Evolutionary conservation across 495 filamentous ascomycete species (phyloP).

Genomic region (Aspergillus sclerotiicarbonarius): DNA sequence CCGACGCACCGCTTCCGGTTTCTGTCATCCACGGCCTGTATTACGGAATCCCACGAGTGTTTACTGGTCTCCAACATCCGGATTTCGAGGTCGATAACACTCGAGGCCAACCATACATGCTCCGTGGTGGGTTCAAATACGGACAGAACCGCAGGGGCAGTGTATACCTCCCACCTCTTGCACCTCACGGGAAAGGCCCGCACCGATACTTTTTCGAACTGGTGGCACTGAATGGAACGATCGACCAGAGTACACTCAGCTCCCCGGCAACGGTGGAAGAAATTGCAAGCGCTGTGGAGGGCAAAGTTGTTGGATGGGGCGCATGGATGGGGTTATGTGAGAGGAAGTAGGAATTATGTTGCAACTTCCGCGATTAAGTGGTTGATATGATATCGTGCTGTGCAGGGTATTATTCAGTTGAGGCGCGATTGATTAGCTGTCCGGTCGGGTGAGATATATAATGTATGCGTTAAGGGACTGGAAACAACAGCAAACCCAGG

Average conservation of each 20-base stretch:
- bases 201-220: slow-evolving; percentile 54
- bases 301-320: slow-evolving; percentile 51
- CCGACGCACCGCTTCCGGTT: slow-evolving; percentile 46
- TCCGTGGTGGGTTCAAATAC: slow-evolving; percentile 48
- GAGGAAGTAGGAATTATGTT: slow-evolving; percentile 26
- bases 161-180: slow-evolving; percentile 41
- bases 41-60: slow-evolving; percentile 38
- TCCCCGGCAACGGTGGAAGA: slow-evolving; percentile 35
- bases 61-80: slow-evolving; percentile 31
- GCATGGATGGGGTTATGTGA: slow-evolving; percentile 51
- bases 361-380: background rate
- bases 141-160: slow-evolving; percentile 37
- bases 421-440: no score
- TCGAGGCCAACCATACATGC: slow-evolving; percentile 18
- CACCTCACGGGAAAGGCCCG: slow-evolving; percentile 43
- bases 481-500: background rate
- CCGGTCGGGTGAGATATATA: no score
- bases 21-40: slow-evolving; percentile 49
- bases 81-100: slow-evolving; percentile 33
- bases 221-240: slow-evolving; percentile 40
- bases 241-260: slow-evolving; percentile 33
- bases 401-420: no score
- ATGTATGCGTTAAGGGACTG: background rate
- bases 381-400: no score
- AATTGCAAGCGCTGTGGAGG: slow-evolving; percentile 37